Evolutionary conservation across 306 rosid species (phyloP), one percentile per base, ranked within the genome.

Genomic region (Styphnolobium japonicum): DNA sequence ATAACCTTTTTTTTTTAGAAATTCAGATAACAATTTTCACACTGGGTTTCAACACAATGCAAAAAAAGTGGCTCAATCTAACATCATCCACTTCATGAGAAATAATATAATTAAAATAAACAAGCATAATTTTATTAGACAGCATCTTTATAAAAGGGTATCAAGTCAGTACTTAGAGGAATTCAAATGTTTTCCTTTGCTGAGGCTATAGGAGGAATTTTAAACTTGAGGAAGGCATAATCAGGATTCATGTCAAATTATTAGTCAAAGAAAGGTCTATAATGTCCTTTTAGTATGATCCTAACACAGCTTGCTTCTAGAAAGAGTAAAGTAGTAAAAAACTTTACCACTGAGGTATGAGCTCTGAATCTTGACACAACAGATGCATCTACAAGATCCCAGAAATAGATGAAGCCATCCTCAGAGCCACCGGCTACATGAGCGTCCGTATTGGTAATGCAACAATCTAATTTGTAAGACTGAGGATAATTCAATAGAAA

Each of bases 321-420:
- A 80, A 76, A 0, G 64, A 52, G 29, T 45, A 67, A 18, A 51
- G 21, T 0, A 37, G 22, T 3, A 3, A 39, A 62, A 67, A 45
- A 55, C 27, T 33, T 80, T 95, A 95, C 98, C 91, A 91, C 94
- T n/a, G 98, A 90, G 9, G 87, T 71, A 80, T 95, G 99, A 31
- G 98, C 98, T 72, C 86, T 91, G 86, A 93, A 90, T 21, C 85
- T 88, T 71, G 96, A 88, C 18, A 86, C 97, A 43, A 92, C 89
- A 36, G 92, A 87, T 57, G 93, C 98, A 76, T 95, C 99, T 19
- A 95, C 98, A 71, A 95, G 88, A 86, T 93, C 98, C 98, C 98
- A 95, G 80, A 92, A 91, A 85, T 87, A 93, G 25, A 95, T 83
- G 76, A 45, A 91, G 53, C 97, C 98, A 84, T 95, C 97, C 85